Evolutionary conservation across 2,329 filamentous ascomycete species (phyloP).

Genomic region (Fusarium lyarnte): DNA sequence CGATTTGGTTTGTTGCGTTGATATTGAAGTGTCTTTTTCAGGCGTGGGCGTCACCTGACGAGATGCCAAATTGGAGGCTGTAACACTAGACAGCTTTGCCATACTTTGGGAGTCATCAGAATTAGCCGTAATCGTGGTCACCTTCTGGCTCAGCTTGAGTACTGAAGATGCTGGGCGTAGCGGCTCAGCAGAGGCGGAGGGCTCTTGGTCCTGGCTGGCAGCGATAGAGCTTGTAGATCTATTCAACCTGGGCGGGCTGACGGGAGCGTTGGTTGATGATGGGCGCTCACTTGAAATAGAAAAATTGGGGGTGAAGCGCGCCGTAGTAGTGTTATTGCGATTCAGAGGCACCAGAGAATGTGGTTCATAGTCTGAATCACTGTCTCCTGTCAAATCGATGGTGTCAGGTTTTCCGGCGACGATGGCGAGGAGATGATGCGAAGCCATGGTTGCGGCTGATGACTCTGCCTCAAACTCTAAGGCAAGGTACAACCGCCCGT

Average conservation of each 20-base stretch:
- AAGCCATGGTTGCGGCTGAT: slow-evolving; percentile 26
- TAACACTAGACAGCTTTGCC: slow-evolving; percentile 35
- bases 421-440: slow-evolving; percentile 7
- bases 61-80: slow-evolving; percentile 26
- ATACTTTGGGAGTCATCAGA: slow-evolving; percentile 36
- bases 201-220: neutral
- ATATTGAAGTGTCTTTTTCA: slow-evolving; percentile 22
- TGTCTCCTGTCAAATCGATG: slow-evolving; percentile 37
- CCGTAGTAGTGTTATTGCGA: slow-evolving; percentile 11
- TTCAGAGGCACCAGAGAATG: neutral
- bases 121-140: slow-evolving; percentile 9
- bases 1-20: slow-evolving; percentile 9
- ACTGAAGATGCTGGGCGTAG: neutral
- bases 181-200: neutral
- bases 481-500: slow-evolving; percentile 7
- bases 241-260: slow-evolving; percentile 45
- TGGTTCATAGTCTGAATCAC: slow-evolving; percentile 7
- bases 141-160: slow-evolving; percentile 11
- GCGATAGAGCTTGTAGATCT: slow-evolving; percentile 24
- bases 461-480: slow-evolving; percentile 29
- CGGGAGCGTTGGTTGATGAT: slow-evolving; percentile 28
- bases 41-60: slow-evolving; percentile 41
- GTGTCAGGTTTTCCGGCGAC: neutral
- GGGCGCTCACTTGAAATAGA: slow-evolving; percentile 4
- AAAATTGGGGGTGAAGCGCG: slow-evolving; percentile 20